Conservation (phyloP, 1,139 yeast species). For the Candida frijolesensis region DNA sequence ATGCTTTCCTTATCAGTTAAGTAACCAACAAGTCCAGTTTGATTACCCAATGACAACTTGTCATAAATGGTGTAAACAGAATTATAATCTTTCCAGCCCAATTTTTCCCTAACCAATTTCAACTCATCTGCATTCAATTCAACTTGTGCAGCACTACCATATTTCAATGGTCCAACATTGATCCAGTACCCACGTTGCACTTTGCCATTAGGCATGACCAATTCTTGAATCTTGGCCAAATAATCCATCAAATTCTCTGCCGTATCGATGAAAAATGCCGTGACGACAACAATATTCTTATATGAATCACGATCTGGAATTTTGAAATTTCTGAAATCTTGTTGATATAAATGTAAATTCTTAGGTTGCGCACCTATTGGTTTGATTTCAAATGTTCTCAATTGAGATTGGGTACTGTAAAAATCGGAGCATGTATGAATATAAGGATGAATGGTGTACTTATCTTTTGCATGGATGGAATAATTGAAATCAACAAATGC, state of each 20-base stretch:
- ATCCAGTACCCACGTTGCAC: constrained; percentile 67
- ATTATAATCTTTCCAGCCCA: constrained; percentile 65
- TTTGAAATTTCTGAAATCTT: constrained; percentile 65
- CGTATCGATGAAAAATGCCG: constrained; percentile 82
- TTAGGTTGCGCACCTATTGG: constrained; percentile 38
- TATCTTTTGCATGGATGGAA: constrained; percentile 11
- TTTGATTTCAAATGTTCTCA: constrained; percentile 45
- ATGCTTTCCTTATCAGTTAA: constrained; percentile 64
- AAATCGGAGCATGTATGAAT: constrained; percentile 77
- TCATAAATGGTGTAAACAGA: constrained; percentile 12
- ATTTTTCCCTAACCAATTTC: constrained; percentile 42
- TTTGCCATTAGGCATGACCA: constrained; percentile 40
- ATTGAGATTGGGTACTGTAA: constrained; percentile 50
- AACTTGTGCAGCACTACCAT: constrained; percentile 82
- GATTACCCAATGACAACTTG: constrained; percentile 23
- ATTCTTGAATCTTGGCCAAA: constrained; percentile 57
- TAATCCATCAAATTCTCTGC: constrained; percentile 82
- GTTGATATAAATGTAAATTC: constrained; percentile 53
- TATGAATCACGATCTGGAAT: constrained; percentile 26
- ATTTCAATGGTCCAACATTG: constrained; percentile 83
- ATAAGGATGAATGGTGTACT: constrained; percentile 56
- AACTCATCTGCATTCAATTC: constrained; percentile 73
- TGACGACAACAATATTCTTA: constrained; percentile 60
- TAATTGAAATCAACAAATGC: constrained; percentile 61
- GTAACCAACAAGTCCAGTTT: constrained; percentile 43